phyloP scores from a whole-genome alignment of 495 filamentous ascomycete genomes.

The Durotheca rogersii region DNA sequence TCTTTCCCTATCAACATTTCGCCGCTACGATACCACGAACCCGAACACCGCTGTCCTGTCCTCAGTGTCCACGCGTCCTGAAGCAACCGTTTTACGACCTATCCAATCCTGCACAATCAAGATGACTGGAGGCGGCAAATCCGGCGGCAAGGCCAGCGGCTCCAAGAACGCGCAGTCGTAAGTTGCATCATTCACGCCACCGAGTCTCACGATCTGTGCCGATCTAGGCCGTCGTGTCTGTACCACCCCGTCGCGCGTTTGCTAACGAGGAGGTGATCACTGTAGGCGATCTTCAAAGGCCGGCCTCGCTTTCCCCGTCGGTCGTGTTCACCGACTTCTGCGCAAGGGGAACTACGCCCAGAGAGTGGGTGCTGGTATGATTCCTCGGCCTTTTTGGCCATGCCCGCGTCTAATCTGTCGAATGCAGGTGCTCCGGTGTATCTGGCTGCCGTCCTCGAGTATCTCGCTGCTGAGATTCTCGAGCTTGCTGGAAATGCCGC shows the following conservation, averaged over 20 bases:
- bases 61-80: constrained; percentile 16
- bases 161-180: constrained; percentile 97
- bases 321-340: constrained; percentile 99
- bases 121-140: constrained; percentile 98
- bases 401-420: constrained; percentile 1
- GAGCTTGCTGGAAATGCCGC: constrained; percentile 98
- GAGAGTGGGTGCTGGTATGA: constrained; percentile 92
- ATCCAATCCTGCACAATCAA: constrained; percentile 55
- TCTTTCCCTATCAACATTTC: constrained; percentile 29
- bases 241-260: constrained; percentile 33
- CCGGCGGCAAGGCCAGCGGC: constrained; percentile 96
- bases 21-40: constrained; percentile 16
- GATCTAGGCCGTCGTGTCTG: constrained; percentile 19
- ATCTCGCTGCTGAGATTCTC: constrained; percentile 97
- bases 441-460: constrained; percentile 96
- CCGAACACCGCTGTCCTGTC: constrained; percentile 12
- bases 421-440: constrained; percentile 82
- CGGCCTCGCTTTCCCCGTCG: constrained; percentile 98
- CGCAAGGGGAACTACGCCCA: constrained; percentile 99
- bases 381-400: too few species aligned
- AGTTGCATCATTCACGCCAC: constrained; percentile 43
- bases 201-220: constrained; percentile 17
- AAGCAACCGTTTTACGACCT: constrained; percentile 23
- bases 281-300: constrained; percentile 96
- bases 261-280: constrained; percentile 40